Percentiles rank a stretch among this genome's conserved stretches.
phyloP scores from a whole-genome alignment of 1,284 basidiomycete species.

The Sporisorium iseilematis-ciliati region DNA sequence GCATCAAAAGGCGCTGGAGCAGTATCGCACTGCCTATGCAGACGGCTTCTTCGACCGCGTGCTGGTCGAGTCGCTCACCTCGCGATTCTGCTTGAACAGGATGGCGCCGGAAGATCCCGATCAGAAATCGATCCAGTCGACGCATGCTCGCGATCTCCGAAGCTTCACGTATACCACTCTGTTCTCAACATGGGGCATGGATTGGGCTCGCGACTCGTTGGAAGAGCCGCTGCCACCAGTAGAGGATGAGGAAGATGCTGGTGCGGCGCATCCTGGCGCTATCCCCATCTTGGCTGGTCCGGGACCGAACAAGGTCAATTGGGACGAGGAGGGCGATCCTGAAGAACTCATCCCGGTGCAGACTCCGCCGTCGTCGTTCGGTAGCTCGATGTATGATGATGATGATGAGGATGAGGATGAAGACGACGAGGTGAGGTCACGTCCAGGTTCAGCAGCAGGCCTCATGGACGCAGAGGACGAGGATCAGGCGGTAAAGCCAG shows the following conservation, averaged over 20 bases:
- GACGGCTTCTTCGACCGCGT: slow-evolving; percentile 33
- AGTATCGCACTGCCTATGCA: slow-evolving; percentile 46
- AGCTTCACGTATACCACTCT: slow-evolving; percentile 50
- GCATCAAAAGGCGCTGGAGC: slow-evolving; percentile 5
- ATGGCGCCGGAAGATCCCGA: slow-evolving; percentile 60
- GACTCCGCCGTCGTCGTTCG: slow-evolving; percentile 50
- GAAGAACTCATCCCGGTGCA: slow-evolving; percentile 60
- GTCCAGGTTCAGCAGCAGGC: slow-evolving; percentile 45
- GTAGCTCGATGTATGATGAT: slow-evolving; percentile 41
- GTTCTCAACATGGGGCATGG: slow-evolving; percentile 59
- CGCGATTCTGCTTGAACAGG: slow-evolving; percentile 34
- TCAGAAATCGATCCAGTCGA: slow-evolving; percentile 37
- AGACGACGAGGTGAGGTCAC: slow-evolving; percentile 41
- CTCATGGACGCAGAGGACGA: slow-evolving; percentile 21
- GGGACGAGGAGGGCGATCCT: slow-evolving; percentile 53
- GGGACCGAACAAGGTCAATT: slow-evolving; percentile 43
- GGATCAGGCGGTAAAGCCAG: slow-evolving; percentile 36
- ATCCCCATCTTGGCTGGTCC: slow-evolving; percentile 26
- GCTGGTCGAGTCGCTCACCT: slow-evolving; percentile 44
- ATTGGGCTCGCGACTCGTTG: slow-evolving; percentile 56
- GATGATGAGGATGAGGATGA: slow-evolving; percentile 40
- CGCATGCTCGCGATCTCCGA: slow-evolving; percentile 46
- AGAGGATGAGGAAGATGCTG: slow-evolving; percentile 3
- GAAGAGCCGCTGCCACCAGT: slow-evolving; percentile 37
- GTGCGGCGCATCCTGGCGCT: not conserved